Percentiles rank a stretch among this genome's conserved stretches.
phyloP scores from a whole-genome alignment of 192 early-diverging fungal species.

The Podila horticola region DNA sequence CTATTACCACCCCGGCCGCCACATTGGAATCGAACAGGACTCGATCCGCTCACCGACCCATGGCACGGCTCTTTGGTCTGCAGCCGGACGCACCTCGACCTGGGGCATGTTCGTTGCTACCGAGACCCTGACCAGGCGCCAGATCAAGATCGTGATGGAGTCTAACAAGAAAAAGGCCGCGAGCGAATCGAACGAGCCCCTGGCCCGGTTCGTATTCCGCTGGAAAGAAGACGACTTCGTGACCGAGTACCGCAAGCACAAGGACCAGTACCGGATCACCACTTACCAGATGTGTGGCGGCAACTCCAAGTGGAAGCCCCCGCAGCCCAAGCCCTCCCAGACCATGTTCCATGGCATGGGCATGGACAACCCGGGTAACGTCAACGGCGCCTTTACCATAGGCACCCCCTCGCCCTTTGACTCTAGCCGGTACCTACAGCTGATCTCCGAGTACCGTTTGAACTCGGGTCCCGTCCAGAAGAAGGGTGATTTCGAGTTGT shows the following conservation, averaged over 20 bases:
- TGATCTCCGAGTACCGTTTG: constrained; percentile 38
- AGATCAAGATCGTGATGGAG: constrained; percentile 39
- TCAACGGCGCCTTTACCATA: not conserved
- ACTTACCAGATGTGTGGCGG: constrained; percentile 48
- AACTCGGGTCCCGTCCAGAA: constrained; percentile 44
- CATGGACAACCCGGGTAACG: constrained; percentile 19
- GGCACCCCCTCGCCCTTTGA: constrained; percentile 37
- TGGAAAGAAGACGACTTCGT: constrained; percentile 50
- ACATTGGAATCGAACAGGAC: constrained; percentile 47
- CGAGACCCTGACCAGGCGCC: constrained; percentile 27
- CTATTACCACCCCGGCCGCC: constrained; percentile 46
- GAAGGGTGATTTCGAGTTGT: constrained; percentile 35
- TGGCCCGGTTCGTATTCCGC: constrained; percentile 43
- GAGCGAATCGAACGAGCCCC: constrained; percentile 18
- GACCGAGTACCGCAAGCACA: constrained; percentile 39
- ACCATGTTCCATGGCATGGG: constrained; percentile 33
- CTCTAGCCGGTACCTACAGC: constrained; percentile 28
- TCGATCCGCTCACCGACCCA: constrained; percentile 14
- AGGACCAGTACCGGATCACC: constrained; percentile 46
- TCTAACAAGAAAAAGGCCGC: constrained; percentile 36
- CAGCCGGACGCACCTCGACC: constrained; percentile 32
- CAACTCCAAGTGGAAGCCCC: constrained; percentile 34
- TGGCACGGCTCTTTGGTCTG: constrained; percentile 32
- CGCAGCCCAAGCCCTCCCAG: constrained; percentile 12
- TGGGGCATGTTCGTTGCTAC: constrained; percentile 38